Evolutionary conservation across 208 protist genomes (phyloP).

Genomic region (Leishmania major): DNA sequence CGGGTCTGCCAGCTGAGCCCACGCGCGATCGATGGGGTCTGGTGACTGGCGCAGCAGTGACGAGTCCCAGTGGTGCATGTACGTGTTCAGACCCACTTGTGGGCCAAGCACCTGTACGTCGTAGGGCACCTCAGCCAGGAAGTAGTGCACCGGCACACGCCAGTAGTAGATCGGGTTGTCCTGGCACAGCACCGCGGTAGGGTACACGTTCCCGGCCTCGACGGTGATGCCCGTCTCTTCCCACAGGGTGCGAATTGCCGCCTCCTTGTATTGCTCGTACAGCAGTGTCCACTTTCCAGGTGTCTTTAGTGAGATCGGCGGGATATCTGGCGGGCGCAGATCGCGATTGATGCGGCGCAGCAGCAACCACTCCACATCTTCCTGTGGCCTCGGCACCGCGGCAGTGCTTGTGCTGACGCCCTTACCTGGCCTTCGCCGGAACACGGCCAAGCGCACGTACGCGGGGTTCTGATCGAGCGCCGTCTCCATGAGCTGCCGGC

Average conservation of each 20-base stretch:
- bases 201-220: slow-evolving; percentile 59
- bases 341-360: slow-evolving; percentile 92
- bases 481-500: slow-evolving; percentile 86
- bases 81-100: slow-evolving; percentile 69
- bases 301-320: slow-evolving; percentile 88
- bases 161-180: slow-evolving; percentile 78
- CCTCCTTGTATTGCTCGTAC: slow-evolving; percentile 91
- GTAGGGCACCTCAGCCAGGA: slow-evolving; percentile 85
- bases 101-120: slow-evolving; percentile 81
- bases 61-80: slow-evolving; percentile 86
- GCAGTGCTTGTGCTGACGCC: background rate
- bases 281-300: slow-evolving; percentile 92
- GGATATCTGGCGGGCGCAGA: slow-evolving; percentile 86
- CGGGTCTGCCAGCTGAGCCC: slow-evolving; percentile 80
- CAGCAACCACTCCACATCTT: slow-evolving; percentile 84
- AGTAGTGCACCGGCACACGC: slow-evolving; percentile 90
- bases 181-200: slow-evolving; percentile 66
- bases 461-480: slow-evolving; percentile 76
- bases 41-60: slow-evolving; percentile 83
- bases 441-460: slow-evolving; percentile 88
- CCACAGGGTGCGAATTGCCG: slow-evolving; percentile 85
- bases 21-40: slow-evolving; percentile 88
- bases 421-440: slow-evolving; percentile 61
- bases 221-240: slow-evolving; percentile 92
- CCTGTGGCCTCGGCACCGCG: background rate